Evolutionary conservation across 768 basidiomycete genomes (phyloP), one percentile per base, ranked within the genome.

Genomic region (Strobilomyces echinocephalus): DNA sequence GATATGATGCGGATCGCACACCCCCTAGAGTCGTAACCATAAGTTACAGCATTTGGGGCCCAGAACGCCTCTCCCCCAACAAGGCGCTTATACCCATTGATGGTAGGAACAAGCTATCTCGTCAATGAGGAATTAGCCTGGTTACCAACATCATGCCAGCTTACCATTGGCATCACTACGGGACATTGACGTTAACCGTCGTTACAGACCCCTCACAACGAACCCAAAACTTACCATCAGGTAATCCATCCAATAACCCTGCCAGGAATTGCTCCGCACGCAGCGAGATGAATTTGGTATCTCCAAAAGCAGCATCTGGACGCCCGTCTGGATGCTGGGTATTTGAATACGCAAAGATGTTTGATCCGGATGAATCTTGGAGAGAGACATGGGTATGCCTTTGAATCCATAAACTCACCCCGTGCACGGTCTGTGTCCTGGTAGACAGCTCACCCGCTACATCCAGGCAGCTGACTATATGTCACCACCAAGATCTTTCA

Each of bases 71-170:
- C 92, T 12, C 94, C 94, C 18, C 90, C 94, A 18, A 91, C 86
- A 8, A 99, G 82, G 15, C 97, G 91, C 67, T 98, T 99, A 76
- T 99, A 99, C 8, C 95, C 94, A 63, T 95, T 95, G 72, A 97
- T 87, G 1, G 90, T 95, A 1, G 91, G 93, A 15, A 91, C 88
- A 24, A 91, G 69, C 88, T 91, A 46, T 14, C 39, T 26, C 12
- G 33, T 26, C 43, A 45, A 30, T 64, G 30, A 39, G 28, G 16
- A 4, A 46, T 40, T 16, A 10, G 4, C 16, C n/a, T 12, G 12
- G 41, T 18, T 11, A 20, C 34, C 16, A 33, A 10, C 5, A 16
- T n/a, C 8, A 8, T 24, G 10, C n/a, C 28, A 10, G 59, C 78
- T 71, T 67, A 91, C 87, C 79, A 85, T 77, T 8, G 92, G 92